A percentile compares a stretch with the other conserved stretches of the same genome.
phyloP scores from a whole-genome alignment of 371 early-diverging fungal genomes.

The Fennellomyces sp. region DNA sequence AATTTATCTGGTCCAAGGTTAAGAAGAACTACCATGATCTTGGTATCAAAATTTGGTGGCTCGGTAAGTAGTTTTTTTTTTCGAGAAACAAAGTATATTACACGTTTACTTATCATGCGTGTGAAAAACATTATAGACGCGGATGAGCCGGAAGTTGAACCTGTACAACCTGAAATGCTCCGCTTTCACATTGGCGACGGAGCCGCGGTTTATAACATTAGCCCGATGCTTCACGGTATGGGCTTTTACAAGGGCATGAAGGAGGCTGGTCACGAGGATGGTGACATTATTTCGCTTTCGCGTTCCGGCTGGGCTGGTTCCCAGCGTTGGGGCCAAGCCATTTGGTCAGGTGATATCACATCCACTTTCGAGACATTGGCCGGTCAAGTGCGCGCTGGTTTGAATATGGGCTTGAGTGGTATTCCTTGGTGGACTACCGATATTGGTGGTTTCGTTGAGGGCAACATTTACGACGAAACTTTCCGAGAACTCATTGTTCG shows the following conservation, averaged over 20 bases:
- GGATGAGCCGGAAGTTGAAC: slow-evolving; percentile 14
- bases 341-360: slow-evolving; percentile 19
- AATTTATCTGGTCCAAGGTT: slow-evolving; percentile 19
- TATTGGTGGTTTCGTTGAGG: slow-evolving; percentile 26
- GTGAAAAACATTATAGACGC: slow-evolving; percentile 3
- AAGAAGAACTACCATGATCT: slow-evolving; percentile 17
- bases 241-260: slow-evolving; percentile 18
- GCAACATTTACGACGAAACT: slow-evolving; percentile 19
- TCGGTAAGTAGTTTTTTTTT: slow-evolving; percentile 1
- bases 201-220: slow-evolving; percentile 11
- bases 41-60: slow-evolving; percentile 20
- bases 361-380: slow-evolving; percentile 13
- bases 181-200: slow-evolving; percentile 21
- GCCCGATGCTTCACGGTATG: slow-evolving; percentile 17
- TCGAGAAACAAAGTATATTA: not conserved
- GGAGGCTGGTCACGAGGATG: slow-evolving; percentile 13
- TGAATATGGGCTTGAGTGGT: slow-evolving; percentile 21
- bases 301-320: slow-evolving; percentile 22
- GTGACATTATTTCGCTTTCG: slow-evolving; percentile 17
- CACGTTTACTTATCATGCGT: not conserved
- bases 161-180: slow-evolving; percentile 19
- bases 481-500: slow-evolving; percentile 19
- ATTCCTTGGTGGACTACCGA: slow-evolving; percentile 26
- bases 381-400: slow-evolving; percentile 20
- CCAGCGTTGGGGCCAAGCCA: slow-evolving; percentile 20